Base-by-base conservation (phyloP, 1,284 basidiomycete genomes). In the Tylopilus sp. region DNA sequence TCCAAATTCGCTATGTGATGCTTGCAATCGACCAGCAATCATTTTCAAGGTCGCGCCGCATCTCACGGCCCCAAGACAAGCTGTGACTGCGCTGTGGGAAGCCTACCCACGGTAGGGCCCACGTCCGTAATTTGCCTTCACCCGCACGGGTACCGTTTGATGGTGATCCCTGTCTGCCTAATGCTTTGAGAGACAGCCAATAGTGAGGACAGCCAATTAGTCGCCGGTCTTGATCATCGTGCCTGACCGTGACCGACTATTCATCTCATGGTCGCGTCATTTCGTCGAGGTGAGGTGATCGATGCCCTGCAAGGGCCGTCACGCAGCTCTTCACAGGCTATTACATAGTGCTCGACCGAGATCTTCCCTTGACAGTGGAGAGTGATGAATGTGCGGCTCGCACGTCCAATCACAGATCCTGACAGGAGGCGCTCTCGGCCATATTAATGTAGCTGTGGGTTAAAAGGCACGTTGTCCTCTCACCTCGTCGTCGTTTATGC, bases 331-430 rank as follows among this genome's bases (percentile, higher is more conserved):
- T 28, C 39, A 15, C 41, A 34, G 41, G 44, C 33, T 45, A n/a
- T 23, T 23, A 23, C 21, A 25, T 37, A 41, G 18, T 36, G 31
- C 34, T 28, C 28, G 33, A 29, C 18, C 16, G 38, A 34, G 25
- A 42, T 44, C 35, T 26, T 29, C 37, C 51, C 21, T 26, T 39
- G 57, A 41, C 30, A 33, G 28, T 7, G 39, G 30, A 49, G 36
- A 26, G 26, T 41, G 54, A 60, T 49, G 58, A 63, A 57, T 63
- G 60, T 63, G 62, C 46, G 41, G 44, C 16, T 6, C 34, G 4
- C 34, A 35, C 31, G 43, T 9, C 52, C 62, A 57, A 59, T 65
- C 46, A 47, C 19, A 16, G 34, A 12, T 35, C 34, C 28, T 48
- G 21, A 11, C 36, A 40, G 28, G 55, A 35, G 29, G 37, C 47